phyloP scores from a whole-genome alignment of 139 green algal genomes.

The Trebouxia sp. region DNA sequence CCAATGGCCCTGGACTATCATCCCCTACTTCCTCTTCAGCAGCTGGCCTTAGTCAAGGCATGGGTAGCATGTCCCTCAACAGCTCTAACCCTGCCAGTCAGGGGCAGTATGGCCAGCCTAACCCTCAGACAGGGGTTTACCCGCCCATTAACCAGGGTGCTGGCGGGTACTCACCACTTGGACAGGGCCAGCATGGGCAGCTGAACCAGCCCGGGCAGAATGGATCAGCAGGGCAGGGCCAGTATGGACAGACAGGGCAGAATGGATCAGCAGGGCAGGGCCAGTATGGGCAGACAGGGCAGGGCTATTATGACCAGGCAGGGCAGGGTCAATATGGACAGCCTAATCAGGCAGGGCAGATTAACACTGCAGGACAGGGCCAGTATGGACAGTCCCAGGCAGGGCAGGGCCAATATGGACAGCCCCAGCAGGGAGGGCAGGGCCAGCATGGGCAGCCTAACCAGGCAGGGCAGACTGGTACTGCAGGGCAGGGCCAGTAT shows the following conservation, averaged over 20 bases:
- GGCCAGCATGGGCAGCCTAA: not conserved
- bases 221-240: not conserved
- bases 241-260: not conserved
- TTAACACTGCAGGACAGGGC: not conserved
- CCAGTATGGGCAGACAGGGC: not conserved
- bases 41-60: not conserved
- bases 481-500: not conserved
- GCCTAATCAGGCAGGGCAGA: too few relatives aligned
- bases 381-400: not conserved
- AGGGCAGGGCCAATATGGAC: too few relatives aligned
- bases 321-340: not conserved
- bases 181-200: conserved; percentile 11
- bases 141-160: not conserved
- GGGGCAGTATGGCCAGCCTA: not conserved
- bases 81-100: not conserved
- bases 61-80: not conserved
- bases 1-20: not conserved
- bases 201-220: not conserved
- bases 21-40: not conserved
- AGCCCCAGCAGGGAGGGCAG: not conserved
- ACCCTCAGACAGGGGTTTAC: not conserved
- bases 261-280: not conserved
- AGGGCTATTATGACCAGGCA: too few relatives aligned
- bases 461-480: not conserved
- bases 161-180: not conserved